Conservation (phyloP, 495 filamentous ascomycete species). For the Jackrogersella minutella region DNA sequence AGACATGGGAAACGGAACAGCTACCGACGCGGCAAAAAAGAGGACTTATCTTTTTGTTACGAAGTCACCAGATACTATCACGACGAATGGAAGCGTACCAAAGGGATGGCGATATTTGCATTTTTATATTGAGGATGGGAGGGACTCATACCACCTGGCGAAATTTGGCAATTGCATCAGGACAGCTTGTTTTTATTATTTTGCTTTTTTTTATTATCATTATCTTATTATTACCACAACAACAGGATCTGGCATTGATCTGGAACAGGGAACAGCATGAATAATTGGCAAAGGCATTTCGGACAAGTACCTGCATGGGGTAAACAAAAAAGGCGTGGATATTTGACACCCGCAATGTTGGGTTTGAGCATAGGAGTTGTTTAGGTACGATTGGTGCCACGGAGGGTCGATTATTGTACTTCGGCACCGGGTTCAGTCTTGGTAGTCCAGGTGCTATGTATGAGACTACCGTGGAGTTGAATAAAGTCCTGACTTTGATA, state of each 20-base stretch:
- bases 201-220: conserved; percentile 11
- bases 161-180: conserved; percentile 13
- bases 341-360: conserved; percentile 14
- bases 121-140: conserved; percentile 6
- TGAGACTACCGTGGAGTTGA: too few relatives aligned
- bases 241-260: conserved; percentile 16
- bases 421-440: too few relatives aligned
- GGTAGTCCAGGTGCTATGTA: too few relatives aligned
- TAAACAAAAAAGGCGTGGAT: conserved; percentile 20
- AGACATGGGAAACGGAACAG: neutral
- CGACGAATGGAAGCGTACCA: conserved; percentile 15
- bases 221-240: too few relatives aligned
- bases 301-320: conserved; percentile 17
- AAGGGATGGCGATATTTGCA: conserved; percentile 1
- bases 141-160: conserved; percentile 1
- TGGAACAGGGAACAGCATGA: conserved; percentile 22
- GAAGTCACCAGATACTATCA: conserved; percentile 15
- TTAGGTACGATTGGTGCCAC: too few relatives aligned
- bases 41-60: neutral
- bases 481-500: too few relatives aligned
- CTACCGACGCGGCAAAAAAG: neutral
- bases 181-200: conserved; percentile 7
- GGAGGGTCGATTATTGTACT: neutral
- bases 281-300: conserved; percentile 21
- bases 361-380: conserved; percentile 29